Base-by-base conservation (phyloP, 2,329 filamentous ascomycete species). In the Fusarium sp. region DNA sequence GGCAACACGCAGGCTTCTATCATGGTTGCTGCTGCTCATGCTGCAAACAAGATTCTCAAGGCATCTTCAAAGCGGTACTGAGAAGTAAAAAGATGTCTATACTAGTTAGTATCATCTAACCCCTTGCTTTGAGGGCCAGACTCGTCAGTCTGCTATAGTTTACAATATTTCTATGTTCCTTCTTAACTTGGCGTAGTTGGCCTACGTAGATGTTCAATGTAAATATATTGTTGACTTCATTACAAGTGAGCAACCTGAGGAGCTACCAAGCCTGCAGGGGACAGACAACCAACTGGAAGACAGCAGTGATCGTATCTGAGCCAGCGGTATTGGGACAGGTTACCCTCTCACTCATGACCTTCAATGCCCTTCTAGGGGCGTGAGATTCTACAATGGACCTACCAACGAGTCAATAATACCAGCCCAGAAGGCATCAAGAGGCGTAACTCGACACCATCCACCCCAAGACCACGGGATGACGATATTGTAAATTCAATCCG, bases 1-100 rank as follows among this genome's bases (percentile, higher is more conserved):
- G 78, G 78, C 16, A 79, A 79, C 33, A 79, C 73, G 0, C 70
- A 73, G 38, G 77, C 77, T 22, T 53, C 64, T 6, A 71, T 79
- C 49, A 79, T 79, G 78, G 75, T 79, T 29, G 78, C 75, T 57
- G 78, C 78, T 40, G 75, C 66, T 9, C 67, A 71, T 35, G 78
- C 78, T 0, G 78, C 68, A 17, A 67, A 71, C 42, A 78, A 69
- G 57, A 79, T 79, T 31, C 42, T 75, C 31, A 24, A 20, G 4
- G 29, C 22, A 4, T 75, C 63, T 10, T 46, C 59, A 1, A 56
- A 58, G n/a, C 16, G 49, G 35, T 20, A 58, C 5, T 58, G 24
- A 49, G 11, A 10, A n/a, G 17, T 4, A 11, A 51, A 51, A 31
- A 51, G 6, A 51, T 31, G 27, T 31, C 6, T 51, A 8, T 3